Base-by-base conservation (phyloP, 2,329 filamentous ascomycete genomes). In the Huntiella abstrusa region DNA sequence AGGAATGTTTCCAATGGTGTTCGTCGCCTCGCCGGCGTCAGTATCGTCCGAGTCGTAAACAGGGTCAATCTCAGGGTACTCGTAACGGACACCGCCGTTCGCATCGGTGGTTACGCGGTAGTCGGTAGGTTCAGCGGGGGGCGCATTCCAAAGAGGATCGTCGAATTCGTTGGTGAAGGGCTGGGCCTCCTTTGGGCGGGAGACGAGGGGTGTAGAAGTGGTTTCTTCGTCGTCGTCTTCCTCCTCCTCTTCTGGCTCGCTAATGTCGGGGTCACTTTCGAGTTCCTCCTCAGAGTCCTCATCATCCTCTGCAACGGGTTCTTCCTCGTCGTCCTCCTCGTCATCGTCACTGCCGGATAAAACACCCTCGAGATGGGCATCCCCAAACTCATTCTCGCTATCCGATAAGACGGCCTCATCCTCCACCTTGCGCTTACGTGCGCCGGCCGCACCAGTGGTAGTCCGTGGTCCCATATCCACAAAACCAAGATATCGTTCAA, bases 21-120 rank as follows among this genome's bases (percentile, higher is more conserved):
- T 98, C 44, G 69, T 70, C 22, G 79, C 75, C 47, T 75, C 80
- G 51, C 81, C 76, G 3, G 78, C 80, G 59, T 95, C 88, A 3
- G 83, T 83, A 58, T 95, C 88, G 63, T 98, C 92, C 1, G 87
- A 94, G 58, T 96, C 91, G 63, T 98, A 95, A 46, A 86, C 80
- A 2, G 88, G 84, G 54, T 96, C 81, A 52, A 98, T 86, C 58
- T 96, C 91, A 52, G 82, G 75, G 64, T 96, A 98, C 39, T 95
- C 71, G 58, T 93, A 98, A 60, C 91, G 77, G 52, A 79, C 75
- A 55, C 85, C 83, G 50, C 91, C 91, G 64, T 95, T 91, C 54
- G 91, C 88, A 56, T 95, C 91, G 48, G 71, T 80, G 38, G 80
- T 70, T 37, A 79, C 60, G 45, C 64, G 67, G 52, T 74, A 75